Base-by-base conservation (phyloP, 192 early-diverging fungal genomes). In the Phycomyces blakesleeanus region DNA sequence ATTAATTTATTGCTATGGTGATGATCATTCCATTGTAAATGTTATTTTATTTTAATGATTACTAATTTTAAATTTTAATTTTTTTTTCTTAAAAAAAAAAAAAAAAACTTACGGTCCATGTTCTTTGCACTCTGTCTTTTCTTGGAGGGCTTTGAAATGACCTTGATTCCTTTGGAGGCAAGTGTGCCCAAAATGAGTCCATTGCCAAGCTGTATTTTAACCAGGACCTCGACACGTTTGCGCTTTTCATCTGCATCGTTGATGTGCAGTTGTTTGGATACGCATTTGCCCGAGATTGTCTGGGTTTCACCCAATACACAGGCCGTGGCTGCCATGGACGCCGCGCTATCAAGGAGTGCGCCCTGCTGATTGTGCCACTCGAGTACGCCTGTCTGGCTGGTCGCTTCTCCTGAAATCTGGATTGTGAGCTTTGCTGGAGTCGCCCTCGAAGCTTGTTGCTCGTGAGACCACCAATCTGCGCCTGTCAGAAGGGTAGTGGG, bases 141-240 rank as follows among this genome's bases (percentile, higher is more conserved):
- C 76, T 93, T 94, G 55, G 88, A 90, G 3, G 95, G 93, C 73
- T 97, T 97, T 59, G 89, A 91, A 53, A 97, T 94, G 11, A 95
- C 90, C 54, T 89, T 91, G 62, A 97, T 88, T 9, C 87, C 86
- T 40, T 81, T 81, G 58, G 88, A 89, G 22, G 85, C 79, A 71
- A 94, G 89, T 49, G 83, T 83, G 38, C 85, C 84, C 22, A 90
- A 69, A 55, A 77, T 69, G 7, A 85, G 57, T 38, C 83, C 85
- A 15, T 83, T 76, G n/a, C 85, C 85, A 57, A 85, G 78, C 50
- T 86, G 81, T 63, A 92, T 76, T 16, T 87, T 82, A 52, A 89
- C 89, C 29, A 86, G 63, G n/a, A 90, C 87, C 20, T 90, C 76
- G 0, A 92, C 90, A 21, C 78, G 76, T 63, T 92, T 92, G 63